phyloP scores from a whole-genome alignment of 257 asterid genomes.

The Asclepias syriaca region DNA sequence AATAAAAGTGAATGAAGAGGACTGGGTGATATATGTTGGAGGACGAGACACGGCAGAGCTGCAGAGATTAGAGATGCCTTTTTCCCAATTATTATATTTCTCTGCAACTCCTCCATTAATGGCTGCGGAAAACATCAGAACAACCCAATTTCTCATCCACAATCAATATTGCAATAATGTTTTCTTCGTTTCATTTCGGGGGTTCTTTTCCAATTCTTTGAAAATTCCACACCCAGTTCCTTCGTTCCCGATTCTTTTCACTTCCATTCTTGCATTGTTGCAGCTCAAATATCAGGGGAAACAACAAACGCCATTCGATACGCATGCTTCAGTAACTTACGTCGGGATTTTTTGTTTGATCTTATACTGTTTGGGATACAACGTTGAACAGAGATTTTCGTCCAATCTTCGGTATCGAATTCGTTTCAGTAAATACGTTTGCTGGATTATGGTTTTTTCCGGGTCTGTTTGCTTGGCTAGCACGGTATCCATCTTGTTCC shows the following conservation, averaged over 20 bases:
- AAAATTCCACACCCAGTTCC: neutral
- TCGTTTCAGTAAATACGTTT: neutral
- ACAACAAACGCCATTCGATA: neutral
- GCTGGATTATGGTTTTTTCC: neutral
- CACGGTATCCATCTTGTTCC: neutral
- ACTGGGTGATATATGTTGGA: no score
- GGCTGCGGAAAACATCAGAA: neutral
- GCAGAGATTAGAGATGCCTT: no score
- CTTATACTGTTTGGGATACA: neutral
- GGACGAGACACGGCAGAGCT: no score
- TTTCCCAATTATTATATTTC: neutral
- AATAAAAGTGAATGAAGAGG: no score
- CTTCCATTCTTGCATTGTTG: neutral
- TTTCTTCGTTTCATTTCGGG: neutral
- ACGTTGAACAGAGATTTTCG: neutral
- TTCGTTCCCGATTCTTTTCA: neutral
- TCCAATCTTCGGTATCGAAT: neutral
- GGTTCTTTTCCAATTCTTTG: neutral
- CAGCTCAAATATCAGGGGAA: slow-evolving; percentile 3
- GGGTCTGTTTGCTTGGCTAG: neutral
- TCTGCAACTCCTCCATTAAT: neutral
- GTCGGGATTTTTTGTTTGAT: neutral
- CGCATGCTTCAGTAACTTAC: neutral
- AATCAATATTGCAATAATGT: no score
- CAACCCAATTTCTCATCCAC: neutral